Conservation (phyloP, 441 rosid species). For the Euphorbia celastroides region DNA sequence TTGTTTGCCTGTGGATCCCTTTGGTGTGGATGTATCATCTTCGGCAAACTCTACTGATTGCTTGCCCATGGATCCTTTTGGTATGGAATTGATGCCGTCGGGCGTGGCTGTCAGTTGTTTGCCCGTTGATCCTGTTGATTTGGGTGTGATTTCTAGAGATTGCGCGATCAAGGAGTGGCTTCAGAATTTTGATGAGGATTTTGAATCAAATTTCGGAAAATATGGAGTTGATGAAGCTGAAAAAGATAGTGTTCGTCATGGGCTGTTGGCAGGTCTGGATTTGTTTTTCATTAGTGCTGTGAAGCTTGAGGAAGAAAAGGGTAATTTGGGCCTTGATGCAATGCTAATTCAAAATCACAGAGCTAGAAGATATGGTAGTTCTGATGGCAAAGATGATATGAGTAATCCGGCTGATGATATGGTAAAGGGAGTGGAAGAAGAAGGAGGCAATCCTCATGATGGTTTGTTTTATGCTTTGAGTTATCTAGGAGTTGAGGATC, state of each 20-base stretch:
- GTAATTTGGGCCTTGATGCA: conserved; percentile 22
- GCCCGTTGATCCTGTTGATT: conserved; percentile 85
- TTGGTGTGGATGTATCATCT: not conserved
- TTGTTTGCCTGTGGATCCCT: conserved; percentile 12
- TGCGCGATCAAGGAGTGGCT: conserved; percentile 68
- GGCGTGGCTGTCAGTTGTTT: conserved; percentile 53
- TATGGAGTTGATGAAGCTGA: conserved; percentile 20
- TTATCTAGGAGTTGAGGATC: conserved; percentile 55
- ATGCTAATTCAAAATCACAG: conserved; percentile 13
- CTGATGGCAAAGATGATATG: conserved; percentile 1
- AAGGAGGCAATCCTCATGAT: conserved; percentile 35
- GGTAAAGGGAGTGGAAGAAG: conserved; percentile 20
- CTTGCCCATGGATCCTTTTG: not conserved
- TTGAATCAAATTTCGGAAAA: conserved; percentile 36
- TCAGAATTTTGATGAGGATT: conserved; percentile 59
- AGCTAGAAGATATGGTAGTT: conserved; percentile 16
- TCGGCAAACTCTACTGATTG: not conserved
- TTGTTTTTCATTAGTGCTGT: conserved; percentile 44
- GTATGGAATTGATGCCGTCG: conserved; percentile 5
- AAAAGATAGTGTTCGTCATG: conserved; percentile 19
- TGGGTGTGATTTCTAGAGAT: conserved; percentile 56
- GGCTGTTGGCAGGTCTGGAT: conserved; percentile 52
- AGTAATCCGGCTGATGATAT: not conserved
- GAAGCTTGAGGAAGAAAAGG: conserved; percentile 42
- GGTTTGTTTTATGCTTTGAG: conserved; percentile 49